A percentile compares a stretch with the other conserved stretches of the same genome.
phyloP scores from a whole-genome alignment of 2,329 filamentous ascomycete genomes.

The Stachybotrys chartarum region DNA sequence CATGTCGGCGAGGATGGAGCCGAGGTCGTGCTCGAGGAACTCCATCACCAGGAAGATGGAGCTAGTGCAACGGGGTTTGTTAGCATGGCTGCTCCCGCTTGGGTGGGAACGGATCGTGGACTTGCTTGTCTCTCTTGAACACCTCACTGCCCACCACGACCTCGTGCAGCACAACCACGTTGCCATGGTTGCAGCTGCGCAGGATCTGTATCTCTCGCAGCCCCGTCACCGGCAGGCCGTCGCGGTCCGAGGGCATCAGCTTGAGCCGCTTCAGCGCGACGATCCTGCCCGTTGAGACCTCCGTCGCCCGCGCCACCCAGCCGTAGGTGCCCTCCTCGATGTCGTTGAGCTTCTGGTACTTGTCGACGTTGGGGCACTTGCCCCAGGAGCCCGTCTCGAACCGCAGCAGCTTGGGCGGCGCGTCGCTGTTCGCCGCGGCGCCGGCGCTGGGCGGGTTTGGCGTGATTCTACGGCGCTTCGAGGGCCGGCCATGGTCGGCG shows the following conservation, averaged over 20 bases:
- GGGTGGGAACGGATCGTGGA: conserved; percentile 1
- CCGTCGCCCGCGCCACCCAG: conserved; percentile 79
- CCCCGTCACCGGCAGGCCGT: conserved; percentile 83
- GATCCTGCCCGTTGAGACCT: conserved; percentile 65
- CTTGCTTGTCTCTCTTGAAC: conserved; percentile 46
- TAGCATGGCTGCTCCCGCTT: background rate
- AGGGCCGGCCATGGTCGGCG: conserved; percentile 36
- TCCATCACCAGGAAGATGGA: conserved; percentile 88
- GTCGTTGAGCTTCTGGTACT: conserved; percentile 88
- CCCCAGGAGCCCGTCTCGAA: conserved; percentile 65
- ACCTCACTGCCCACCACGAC: conserved; percentile 69
- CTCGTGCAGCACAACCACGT: conserved; percentile 76
- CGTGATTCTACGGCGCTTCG: conserved; percentile 55
- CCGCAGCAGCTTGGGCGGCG: conserved; percentile 53
- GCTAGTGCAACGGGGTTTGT: conserved; percentile 35
- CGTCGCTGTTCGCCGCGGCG: conserved; percentile 11
- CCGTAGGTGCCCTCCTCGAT: conserved; percentile 98
- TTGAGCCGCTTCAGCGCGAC: conserved; percentile 94
- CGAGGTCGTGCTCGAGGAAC: conserved; percentile 95
- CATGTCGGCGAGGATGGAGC: conserved; percentile 90
- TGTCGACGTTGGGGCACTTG: conserved; percentile 68
- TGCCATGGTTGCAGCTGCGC: conserved; percentile 69
- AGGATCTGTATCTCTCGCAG: conserved; percentile 91
- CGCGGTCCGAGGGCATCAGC: conserved; percentile 67
- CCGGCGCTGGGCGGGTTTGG: conserved; percentile 29